These are phyloP conservation scores for Skeletonema costatum DNA, from an alignment of 108 stramenopile genomes.

Conservation along the genomic window DNA sequence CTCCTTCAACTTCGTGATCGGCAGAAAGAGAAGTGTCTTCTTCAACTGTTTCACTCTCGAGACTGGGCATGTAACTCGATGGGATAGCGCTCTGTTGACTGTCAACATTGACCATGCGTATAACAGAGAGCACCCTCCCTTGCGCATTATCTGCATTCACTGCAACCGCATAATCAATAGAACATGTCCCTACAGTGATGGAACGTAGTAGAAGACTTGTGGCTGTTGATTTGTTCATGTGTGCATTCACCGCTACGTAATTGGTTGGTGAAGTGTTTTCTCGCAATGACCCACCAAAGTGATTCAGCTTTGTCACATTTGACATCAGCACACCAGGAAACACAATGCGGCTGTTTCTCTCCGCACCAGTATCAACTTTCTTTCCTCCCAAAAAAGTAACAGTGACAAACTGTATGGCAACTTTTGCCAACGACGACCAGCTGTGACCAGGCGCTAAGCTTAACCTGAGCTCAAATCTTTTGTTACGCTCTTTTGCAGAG, in stretches of 20 bases:
- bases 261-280: constrained; percentile 49
- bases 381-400: background rate
- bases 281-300: constrained; percentile 62
- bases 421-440: constrained; percentile 36
- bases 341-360: constrained; percentile 22
- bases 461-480: constrained; percentile 50
- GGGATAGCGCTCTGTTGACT: constrained; percentile 16
- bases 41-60: constrained; percentile 17
- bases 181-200: background rate
- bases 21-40: background rate
- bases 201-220: background rate
- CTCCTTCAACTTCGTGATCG: background rate
- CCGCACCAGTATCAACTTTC: background rate
- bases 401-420: constrained; percentile 22
- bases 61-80: constrained; percentile 1
- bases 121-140: constrained; percentile 52
- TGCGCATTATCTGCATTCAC: constrained; percentile 46
- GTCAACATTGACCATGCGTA: constrained; percentile 51
- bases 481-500: constrained; percentile 35
- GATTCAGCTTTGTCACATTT: constrained; percentile 29
- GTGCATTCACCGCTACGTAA: constrained; percentile 49
- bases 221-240: constrained; percentile 5
- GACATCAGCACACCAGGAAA: constrained; percentile 15
- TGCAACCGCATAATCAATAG: constrained; percentile 51
- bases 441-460: constrained; percentile 50